Conservation (phyloP, 345 rosid species). For the Euphorbia peplus region DNA sequence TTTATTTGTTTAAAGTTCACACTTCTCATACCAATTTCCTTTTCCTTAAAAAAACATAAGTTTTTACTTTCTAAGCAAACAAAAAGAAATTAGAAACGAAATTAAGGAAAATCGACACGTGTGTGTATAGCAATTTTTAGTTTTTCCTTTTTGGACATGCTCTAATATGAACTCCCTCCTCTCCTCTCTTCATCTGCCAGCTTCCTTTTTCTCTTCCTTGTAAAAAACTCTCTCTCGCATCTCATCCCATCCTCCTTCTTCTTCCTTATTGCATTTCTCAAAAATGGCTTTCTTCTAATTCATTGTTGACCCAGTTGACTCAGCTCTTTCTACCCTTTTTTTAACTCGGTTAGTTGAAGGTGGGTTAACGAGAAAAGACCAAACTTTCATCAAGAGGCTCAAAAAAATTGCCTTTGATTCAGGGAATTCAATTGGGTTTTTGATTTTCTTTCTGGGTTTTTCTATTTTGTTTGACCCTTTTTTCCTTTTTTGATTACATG, state of each 20-base stretch:
- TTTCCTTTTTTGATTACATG: not conserved
- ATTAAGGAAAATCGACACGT: constrained; percentile 4
- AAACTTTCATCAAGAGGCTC: constrained; percentile 35
- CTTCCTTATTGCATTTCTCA: not conserved
- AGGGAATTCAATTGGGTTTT: constrained; percentile 33
- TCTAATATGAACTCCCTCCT: too few relatives aligned
- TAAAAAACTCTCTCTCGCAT: too few relatives aligned
- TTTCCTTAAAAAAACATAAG: too few relatives aligned
- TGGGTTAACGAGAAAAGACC: constrained; percentile 19
- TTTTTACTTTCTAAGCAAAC: too few relatives aligned
- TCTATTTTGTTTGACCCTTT: constrained; percentile 25
- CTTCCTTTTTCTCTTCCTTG: not conserved
- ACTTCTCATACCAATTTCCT: too few relatives aligned
- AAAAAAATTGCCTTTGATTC: constrained; percentile 43
- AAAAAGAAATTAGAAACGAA: not conserved
- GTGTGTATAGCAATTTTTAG: not conserved
- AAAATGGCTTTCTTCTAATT: too few relatives aligned
- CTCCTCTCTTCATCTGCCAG: not conserved
- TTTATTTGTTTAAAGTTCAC: not conserved
- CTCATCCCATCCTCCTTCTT: too few relatives aligned
- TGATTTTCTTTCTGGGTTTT: constrained; percentile 24
- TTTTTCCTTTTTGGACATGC: not conserved
- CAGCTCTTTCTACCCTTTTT: not conserved
- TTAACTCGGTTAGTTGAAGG: constrained; percentile 30
- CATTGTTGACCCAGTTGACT: too few relatives aligned